Base-by-base conservation (phyloP, 2,329 filamentous ascomycete genomes). In the Fusarium fujikuroi region DNA sequence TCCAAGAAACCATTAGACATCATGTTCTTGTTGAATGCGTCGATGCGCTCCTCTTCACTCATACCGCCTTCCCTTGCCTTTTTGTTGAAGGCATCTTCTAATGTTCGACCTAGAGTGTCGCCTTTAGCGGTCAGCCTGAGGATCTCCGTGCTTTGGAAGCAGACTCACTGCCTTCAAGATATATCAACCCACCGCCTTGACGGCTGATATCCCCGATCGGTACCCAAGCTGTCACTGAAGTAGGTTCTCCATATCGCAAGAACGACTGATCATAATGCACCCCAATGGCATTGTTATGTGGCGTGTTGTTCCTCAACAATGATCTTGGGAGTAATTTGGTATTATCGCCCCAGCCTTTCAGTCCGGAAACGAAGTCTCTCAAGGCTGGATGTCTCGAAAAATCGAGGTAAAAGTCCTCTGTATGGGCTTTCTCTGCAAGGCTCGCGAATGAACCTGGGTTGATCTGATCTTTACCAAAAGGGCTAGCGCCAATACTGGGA, bases 231-330 rank as follows among this genome's bases (percentile, higher is more conserved):
- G 88, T 90, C 2, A 90, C 79, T 36, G 83, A 85, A 1, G 87
- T 88, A 3, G 86, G 84, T 56, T 89, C 87, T 2, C 88, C 88
- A 74, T 89, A 77, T 3, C 87, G 78, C 53, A 90, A 77, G 73
- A 90, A 90, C 28, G 87, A 89, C 79, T 90, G 87, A 73, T 90
- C 88, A 72, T 90, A 90, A 68, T 90, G 88, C 7, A 90, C 88
- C 0, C 88, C 88, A 67, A 89, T 90, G 0, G 88, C 87, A 70
- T 87, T 87, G 54, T 87, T 88, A 0, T 84, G 84, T 0, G 88
- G 88, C 0, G 86, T 87, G 71, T 89, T 90, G 70, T 90, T 90
- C 42, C 88, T 80, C 59, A 90, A 77, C 16, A 90, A 76, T 2
- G 68, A 66, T 30, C 68, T 63, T 12, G 52, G 56, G 1, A 73